phyloP scores from a whole-genome alignment of 2,329 filamentous ascomycete genomes.

The Alternaria sp. region DNA sequence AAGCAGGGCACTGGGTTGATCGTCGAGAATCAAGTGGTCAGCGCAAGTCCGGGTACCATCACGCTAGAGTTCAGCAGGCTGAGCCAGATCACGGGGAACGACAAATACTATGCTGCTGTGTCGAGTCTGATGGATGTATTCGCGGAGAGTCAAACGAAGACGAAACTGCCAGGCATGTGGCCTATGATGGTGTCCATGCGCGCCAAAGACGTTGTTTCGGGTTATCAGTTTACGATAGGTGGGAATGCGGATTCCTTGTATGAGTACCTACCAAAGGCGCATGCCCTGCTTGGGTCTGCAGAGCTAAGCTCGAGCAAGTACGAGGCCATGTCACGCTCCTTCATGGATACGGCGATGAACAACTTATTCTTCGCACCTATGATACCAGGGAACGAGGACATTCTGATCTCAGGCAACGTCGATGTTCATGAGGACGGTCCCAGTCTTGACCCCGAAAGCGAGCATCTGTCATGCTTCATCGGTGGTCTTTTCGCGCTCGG shows the following conservation, averaged over 20 bases:
- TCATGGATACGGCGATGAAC: slow-evolving; percentile 56
- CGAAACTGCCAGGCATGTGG: slow-evolving; percentile 48
- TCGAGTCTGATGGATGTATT: slow-evolving; percentile 44
- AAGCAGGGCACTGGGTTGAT: slow-evolving; percentile 39
- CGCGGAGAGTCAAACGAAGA: slow-evolving; percentile 41
- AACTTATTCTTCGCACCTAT: slow-evolving; percentile 60
- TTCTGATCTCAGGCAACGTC: slow-evolving; percentile 50
- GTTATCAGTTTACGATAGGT: slow-evolving; percentile 47
- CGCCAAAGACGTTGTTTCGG: slow-evolving; percentile 37
- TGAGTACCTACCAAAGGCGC: slow-evolving; percentile 50
- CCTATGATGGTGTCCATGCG: slow-evolving; percentile 51
- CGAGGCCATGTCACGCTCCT: slow-evolving; percentile 61
- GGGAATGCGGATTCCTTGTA: slow-evolving; percentile 50
- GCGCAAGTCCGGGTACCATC: slow-evolving; percentile 58
- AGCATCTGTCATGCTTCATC: slow-evolving; percentile 68
- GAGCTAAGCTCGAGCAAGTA: slow-evolving; percentile 60
- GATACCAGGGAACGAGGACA: slow-evolving; percentile 37
- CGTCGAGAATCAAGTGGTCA: slow-evolving; percentile 52
- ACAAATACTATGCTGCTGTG: slow-evolving; percentile 50
- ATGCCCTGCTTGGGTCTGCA: slow-evolving; percentile 49
- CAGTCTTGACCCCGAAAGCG: slow-evolving; percentile 57
- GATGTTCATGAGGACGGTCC: slow-evolving; percentile 22
- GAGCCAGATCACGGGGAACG: slow-evolving; percentile 46
- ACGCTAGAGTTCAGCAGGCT: slow-evolving; percentile 52
- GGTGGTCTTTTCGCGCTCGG: slow-evolving; percentile 69